phyloP scores from a whole-genome alignment of 2,329 filamentous ascomycete genomes.

The Curvularia sp. region DNA sequence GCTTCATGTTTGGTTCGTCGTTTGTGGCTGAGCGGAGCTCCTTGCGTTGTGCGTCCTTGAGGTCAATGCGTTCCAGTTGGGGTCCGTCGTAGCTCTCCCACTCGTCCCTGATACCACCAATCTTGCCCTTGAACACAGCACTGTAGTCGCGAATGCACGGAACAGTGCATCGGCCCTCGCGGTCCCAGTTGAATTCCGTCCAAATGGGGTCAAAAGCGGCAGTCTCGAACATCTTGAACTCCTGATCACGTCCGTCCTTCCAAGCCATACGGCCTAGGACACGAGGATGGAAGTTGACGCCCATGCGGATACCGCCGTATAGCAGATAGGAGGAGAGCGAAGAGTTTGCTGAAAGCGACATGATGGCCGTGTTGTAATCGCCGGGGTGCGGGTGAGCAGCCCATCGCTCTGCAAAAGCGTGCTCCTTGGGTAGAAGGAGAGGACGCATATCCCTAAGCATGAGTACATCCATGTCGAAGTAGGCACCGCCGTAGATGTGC shows the following conservation, averaged over 20 bases:
- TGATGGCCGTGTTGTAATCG: slow-evolving; percentile 65
- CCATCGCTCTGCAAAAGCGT: slow-evolving; percentile 64
- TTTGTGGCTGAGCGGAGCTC: slow-evolving; percentile 29
- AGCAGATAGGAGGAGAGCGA: slow-evolving; percentile 63
- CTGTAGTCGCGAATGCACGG: slow-evolving; percentile 63
- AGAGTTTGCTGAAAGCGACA: slow-evolving; percentile 63
- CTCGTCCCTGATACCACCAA: slow-evolving; percentile 57
- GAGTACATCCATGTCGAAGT: slow-evolving; percentile 64
- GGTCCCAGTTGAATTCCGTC: slow-evolving; percentile 63
- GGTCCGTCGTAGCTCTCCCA: slow-evolving; percentile 61
- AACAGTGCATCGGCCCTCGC: slow-evolving; percentile 60
- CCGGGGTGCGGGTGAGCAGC: slow-evolving; percentile 60
- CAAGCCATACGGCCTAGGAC: slow-evolving; percentile 64
- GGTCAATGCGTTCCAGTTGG: slow-evolving; percentile 49
- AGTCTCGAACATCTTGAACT: slow-evolving; percentile 65
- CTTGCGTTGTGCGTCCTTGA: slow-evolving; percentile 35
- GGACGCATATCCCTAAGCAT: slow-evolving; percentile 64
- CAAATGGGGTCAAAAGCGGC: slow-evolving; percentile 65
- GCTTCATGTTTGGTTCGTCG: slow-evolving; percentile 14
- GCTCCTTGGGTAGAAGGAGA: slow-evolving; percentile 58
- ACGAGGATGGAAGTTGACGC: slow-evolving; percentile 64
- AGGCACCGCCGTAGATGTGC: slow-evolving; percentile 61
- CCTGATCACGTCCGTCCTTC: slow-evolving; percentile 61
- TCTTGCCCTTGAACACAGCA: slow-evolving; percentile 59
- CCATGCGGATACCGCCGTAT: slow-evolving; percentile 64